Conservation (phyloP, 2,329 filamentous ascomycete species). For the Coleophoma eucalyptorum region DNA sequence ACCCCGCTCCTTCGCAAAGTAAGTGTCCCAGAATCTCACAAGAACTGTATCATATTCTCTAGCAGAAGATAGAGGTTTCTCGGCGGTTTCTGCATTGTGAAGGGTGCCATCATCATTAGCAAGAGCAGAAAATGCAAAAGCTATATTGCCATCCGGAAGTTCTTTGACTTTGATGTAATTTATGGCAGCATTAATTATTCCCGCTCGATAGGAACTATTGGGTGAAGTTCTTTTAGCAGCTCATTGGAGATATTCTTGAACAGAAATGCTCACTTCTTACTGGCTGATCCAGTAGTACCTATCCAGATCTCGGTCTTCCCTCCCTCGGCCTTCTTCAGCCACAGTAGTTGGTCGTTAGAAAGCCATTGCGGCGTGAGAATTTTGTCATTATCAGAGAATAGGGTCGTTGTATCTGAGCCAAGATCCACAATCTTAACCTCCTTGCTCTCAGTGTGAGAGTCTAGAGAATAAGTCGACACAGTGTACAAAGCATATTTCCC, state of each 20-base stretch:
- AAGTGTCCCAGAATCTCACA: background rate
- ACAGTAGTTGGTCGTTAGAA: background rate
- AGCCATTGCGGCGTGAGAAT: background rate
- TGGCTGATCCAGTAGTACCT: background rate
- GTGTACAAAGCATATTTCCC: conserved; percentile 62
- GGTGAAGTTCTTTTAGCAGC: background rate
- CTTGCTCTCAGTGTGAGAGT: conserved; percentile 23
- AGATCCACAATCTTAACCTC: background rate
- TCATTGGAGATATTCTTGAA: background rate
- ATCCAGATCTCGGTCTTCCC: conserved; percentile 3
- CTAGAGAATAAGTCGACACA: conserved; percentile 73
- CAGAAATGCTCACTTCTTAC: background rate
- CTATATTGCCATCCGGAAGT: background rate
- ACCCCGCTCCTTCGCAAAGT: background rate
- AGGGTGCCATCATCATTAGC: background rate
- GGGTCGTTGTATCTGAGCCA: background rate
- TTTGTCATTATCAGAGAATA: background rate
- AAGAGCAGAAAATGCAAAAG: background rate
- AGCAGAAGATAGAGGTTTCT: background rate
- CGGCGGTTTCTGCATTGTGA: background rate
- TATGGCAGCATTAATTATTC: background rate
- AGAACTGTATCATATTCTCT: background rate
- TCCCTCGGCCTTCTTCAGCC: background rate
- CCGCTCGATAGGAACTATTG: background rate
- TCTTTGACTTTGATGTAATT: background rate